A percentile compares a stretch with the other conserved stretches of the same genome.
Conservation (phyloP, 352 stramenopile species). For the Phytophthora sojae region DNA sequence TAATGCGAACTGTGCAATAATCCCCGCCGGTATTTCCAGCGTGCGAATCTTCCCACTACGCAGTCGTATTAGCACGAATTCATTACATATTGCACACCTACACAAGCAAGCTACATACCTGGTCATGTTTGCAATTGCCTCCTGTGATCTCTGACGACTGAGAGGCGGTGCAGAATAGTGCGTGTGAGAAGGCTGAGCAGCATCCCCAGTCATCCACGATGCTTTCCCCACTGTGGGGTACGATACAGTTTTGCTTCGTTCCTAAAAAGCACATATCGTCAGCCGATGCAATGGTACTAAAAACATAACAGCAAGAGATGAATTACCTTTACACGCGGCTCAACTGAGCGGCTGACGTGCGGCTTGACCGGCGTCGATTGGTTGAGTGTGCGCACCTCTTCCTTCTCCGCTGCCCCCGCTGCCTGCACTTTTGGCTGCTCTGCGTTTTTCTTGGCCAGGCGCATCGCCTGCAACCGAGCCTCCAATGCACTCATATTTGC, state of each 20-base stretch:
- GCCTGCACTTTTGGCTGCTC: conserved; percentile 26
- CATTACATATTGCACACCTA: not conserved
- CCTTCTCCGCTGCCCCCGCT: conserved; percentile 20
- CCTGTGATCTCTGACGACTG: conserved; percentile 61
- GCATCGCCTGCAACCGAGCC: conserved; percentile 57
- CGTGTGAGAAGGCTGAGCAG: conserved; percentile 15
- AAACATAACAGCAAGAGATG: not conserved
- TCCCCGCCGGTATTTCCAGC: conserved; percentile 73
- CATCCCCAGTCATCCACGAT: conserved; percentile 62
- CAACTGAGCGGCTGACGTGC: conserved; percentile 15
- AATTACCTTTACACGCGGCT: conserved; percentile 36
- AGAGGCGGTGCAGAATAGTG: conserved; percentile 38
- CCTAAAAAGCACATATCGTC: conserved; percentile 17
- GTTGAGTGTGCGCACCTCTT: conserved; percentile 6
- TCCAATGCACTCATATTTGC: conserved; percentile 51
- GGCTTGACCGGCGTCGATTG: conserved; percentile 6
- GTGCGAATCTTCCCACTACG: conserved; percentile 64
- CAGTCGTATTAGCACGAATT: conserved; percentile 16
- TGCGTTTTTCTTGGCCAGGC: conserved; percentile 44
- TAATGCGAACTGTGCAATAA: conserved; percentile 81
- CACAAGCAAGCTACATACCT: conserved; percentile 42
- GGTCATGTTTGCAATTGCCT: conserved; percentile 65
- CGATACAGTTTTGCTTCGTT: conserved; percentile 41
- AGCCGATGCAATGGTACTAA: not conserved
- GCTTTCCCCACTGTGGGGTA: conserved; percentile 72